These are phyloP conservation scores for Pythium biforme DNA, from an alignment of 352 stramenopile genomes.

Conservation along the genomic window DNA sequence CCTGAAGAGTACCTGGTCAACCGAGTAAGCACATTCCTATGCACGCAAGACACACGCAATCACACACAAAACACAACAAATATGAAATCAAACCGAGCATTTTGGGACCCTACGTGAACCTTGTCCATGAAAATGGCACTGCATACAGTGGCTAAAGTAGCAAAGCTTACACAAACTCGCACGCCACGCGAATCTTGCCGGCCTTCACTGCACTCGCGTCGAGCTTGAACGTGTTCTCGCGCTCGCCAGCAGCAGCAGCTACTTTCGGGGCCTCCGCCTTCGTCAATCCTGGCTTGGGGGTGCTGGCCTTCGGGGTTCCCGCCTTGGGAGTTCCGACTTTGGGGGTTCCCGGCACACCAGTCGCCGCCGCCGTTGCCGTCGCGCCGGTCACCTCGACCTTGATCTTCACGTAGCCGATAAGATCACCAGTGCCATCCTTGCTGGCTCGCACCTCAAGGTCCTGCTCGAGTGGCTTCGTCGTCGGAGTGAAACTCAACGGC, in stretches of 20 bases:
- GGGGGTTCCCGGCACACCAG: constrained; percentile 1
- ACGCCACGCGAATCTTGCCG: constrained; percentile 30
- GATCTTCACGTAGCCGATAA: constrained; percentile 23
- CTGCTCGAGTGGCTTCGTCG: constrained; percentile 18
- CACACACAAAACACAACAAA: neutral
- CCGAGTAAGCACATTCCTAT: neutral
- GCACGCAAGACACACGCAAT: neutral
- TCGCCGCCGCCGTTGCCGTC: constrained; percentile 11
- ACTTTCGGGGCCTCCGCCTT: neutral
- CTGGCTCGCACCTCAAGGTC: constrained; percentile 18
- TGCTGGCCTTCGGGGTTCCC: constrained; percentile 3
- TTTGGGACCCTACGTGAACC: neutral
- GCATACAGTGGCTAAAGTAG: neutral
- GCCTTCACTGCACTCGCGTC: constrained; percentile 25
- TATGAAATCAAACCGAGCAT: constrained; percentile 1
- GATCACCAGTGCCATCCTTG: constrained; percentile 20
- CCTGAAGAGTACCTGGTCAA: too few relatives aligned
- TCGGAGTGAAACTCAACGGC: constrained; percentile 13
- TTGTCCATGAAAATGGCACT: neutral
- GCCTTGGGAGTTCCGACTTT: constrained; percentile 10
- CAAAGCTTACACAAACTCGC: constrained; percentile 27
- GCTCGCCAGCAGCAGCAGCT: neutral
- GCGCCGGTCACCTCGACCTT: constrained; percentile 27
- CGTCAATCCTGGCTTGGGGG: neutral
- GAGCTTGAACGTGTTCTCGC: constrained; percentile 20